Base-by-base conservation (phyloP, 129 eudicot genomes). In the Cynara cardunculus region DNA sequence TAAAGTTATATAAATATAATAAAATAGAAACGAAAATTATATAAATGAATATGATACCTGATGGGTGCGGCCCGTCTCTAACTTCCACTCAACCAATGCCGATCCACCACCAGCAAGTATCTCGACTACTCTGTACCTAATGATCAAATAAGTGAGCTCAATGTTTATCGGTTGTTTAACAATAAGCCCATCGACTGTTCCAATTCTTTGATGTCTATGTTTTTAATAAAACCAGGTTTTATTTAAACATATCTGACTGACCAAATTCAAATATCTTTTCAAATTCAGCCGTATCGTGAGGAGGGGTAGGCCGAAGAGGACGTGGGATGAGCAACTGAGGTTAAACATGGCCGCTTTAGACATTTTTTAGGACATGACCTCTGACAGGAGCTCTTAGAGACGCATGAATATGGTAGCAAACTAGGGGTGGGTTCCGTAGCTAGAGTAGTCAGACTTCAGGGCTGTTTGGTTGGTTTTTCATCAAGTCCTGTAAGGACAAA, bases 31-130 rank as follows among this genome's bases (percentile, higher is more conserved):
- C 27, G 53, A 41, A 66, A 19, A 25, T 18, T 24, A 44, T 24
- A 69, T 69, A 37, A 74, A 65, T 73, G 70, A 70, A 59, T 32
- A 75, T 10, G 25, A 59, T 84, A 89, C 99, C 97, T 95, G 97
- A 85, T 95, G 99, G 39, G 97, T 95, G 73, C 97, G 96, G 7
- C 99, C 99, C 9, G 99, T 95, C 80, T 95, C 99, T 49, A 95
- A 79, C 81, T 89, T 89, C 99, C 99, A 92, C 83, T 95, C 99
- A 65, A 95, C 97, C 79, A 95, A 78, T 44, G 97, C 97, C 34
- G 93, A 89, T 74, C 94, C 97, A 87, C 99, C 99, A 80, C 91
- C 87, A 71, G 97, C 99, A 75, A 92, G 96, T 83, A 86, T 78
- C 88, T 95, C 97, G 64, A 95, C 86, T 72, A 92, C 93, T 89